These are phyloP conservation scores for Rhamnella rubrinervis DNA, from an alignment of 331 rosid species.

Conservation along the genomic window DNA sequence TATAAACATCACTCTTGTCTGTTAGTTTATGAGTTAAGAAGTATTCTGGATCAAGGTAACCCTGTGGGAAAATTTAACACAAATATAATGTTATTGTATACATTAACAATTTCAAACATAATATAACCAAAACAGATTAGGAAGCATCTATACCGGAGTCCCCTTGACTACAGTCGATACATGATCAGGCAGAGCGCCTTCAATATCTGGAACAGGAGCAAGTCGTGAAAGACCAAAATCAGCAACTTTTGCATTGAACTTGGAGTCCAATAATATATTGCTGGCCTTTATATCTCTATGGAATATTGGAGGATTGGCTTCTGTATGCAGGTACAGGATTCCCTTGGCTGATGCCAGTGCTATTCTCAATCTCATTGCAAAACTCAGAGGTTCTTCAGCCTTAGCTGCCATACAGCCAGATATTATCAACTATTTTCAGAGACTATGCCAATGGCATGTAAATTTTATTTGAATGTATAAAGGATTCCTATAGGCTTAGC, in stretches of 20 bases:
- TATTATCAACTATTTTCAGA: neutral
- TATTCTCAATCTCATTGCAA: constrained; percentile 66
- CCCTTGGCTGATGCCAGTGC: constrained; percentile 90
- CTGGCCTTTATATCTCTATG: constrained; percentile 95
- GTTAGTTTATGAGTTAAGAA: constrained; percentile 73
- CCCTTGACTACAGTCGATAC: constrained; percentile 97
- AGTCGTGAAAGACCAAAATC: constrained; percentile 98
- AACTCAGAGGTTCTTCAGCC: constrained; percentile 56
- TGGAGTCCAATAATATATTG: constrained; percentile 84
- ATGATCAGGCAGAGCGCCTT: constrained; percentile 74
- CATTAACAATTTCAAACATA: too few relatives aligned
- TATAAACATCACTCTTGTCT: constrained; percentile 85
- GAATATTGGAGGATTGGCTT: constrained; percentile 96
- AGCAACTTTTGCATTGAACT: constrained; percentile 69
- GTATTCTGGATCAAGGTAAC: constrained; percentile 88
- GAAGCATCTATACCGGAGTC: constrained; percentile 66
- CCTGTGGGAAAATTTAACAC: constrained; percentile 43
- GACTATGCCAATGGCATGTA: constrained; percentile 5
- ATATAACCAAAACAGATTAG: neutral
- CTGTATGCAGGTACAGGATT: constrained; percentile 78
- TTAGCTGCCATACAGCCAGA: constrained; percentile 39
- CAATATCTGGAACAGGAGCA: constrained; percentile 87
- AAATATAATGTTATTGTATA: neutral
- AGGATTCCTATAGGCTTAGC: too few relatives aligned
- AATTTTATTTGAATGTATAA: neutral